These are phyloP conservation scores for Kentomonas sorsogonicus DNA, from an alignment of 208 protist genomes.

Conservation along the genomic window DNA sequence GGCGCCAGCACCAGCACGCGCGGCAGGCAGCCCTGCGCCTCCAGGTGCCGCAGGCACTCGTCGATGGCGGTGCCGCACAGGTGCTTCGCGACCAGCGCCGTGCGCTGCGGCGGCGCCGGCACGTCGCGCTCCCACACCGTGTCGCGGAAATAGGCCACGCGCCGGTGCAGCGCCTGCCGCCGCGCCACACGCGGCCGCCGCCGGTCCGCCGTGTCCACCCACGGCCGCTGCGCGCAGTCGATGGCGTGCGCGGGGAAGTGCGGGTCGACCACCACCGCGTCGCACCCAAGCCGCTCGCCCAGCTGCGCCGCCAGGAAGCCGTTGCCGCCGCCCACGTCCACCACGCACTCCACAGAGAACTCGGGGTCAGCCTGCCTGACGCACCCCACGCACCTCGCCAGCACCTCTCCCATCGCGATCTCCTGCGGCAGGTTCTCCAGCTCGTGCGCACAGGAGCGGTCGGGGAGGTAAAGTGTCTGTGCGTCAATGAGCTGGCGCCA, in stretches of 20 bases:
- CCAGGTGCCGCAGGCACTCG: constrained; percentile 52
- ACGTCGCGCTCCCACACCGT: constrained; percentile 39
- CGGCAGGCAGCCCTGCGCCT: constrained; percentile 39
- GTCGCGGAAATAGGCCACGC: constrained; percentile 35
- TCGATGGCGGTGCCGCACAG: constrained; percentile 77
- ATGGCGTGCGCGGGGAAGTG: constrained; percentile 66
- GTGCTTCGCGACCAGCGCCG: constrained; percentile 71
- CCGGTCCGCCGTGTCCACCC: constrained; percentile 36
- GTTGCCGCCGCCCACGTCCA: constrained; percentile 81
- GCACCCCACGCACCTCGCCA: constrained; percentile 4
- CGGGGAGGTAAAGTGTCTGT: constrained; percentile 42
- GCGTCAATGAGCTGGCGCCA: constrained; percentile 38
- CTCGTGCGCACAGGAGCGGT: constrained; percentile 52
- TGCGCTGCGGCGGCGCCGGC: constrained; percentile 23
- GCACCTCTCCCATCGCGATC: constrained; percentile 51
- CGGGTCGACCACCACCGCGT: constrained; percentile 64
- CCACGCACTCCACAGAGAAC: constrained; percentile 21
- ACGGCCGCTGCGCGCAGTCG: constrained; percentile 54
- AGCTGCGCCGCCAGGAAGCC: constrained; percentile 70
- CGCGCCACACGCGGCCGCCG: constrained; percentile 34
- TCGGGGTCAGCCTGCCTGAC: neutral
- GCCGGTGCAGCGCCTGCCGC: constrained; percentile 28
- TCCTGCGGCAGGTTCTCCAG: constrained; percentile 68
- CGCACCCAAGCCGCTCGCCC: constrained; percentile 51
- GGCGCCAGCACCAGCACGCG: constrained; percentile 63